phyloP scores from a whole-genome alignment of 495 filamentous ascomycete species.

The Neurospora sp. region DNA sequence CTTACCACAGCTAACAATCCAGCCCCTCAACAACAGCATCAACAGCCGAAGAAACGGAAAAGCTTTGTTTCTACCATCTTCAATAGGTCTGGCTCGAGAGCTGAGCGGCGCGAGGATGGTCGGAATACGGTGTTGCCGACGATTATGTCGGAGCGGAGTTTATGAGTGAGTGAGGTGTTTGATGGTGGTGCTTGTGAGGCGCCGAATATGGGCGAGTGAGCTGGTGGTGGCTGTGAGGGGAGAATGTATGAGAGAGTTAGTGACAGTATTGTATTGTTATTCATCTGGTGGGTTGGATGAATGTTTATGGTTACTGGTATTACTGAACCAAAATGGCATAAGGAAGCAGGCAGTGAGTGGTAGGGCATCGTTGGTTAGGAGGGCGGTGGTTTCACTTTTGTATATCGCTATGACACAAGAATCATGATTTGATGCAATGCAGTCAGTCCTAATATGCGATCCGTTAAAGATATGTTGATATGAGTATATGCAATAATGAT shows the following conservation, averaged over 20 bases:
- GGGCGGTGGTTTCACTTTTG: not conserved
- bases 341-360: not conserved
- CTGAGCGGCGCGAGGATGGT: not conserved
- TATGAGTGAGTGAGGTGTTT: not conserved
- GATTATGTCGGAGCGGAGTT: not conserved
- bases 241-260: not conserved
- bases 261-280: not conserved
- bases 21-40: constrained; percentile 8
- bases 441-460: not conserved
- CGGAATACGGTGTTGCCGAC: not conserved
- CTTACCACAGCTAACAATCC: not conserved
- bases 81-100: constrained; percentile 18
- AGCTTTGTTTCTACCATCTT: constrained; percentile 44
- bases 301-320: not conserved
- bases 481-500: not conserved
- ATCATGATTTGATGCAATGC: not conserved
- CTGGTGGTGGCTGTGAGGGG: not conserved
- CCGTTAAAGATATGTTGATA: not conserved
- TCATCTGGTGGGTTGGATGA: too few species aligned
- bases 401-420: not conserved
- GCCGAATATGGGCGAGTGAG: not conserved
- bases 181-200: not conserved
- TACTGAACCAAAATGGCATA: not conserved
- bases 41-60: constrained; percentile 33
- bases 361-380: not conserved